These are phyloP conservation scores for Ceratobasidium papillatum DNA, from an alignment of 1,284 basidiomycete species.

Conservation along the genomic window DNA sequence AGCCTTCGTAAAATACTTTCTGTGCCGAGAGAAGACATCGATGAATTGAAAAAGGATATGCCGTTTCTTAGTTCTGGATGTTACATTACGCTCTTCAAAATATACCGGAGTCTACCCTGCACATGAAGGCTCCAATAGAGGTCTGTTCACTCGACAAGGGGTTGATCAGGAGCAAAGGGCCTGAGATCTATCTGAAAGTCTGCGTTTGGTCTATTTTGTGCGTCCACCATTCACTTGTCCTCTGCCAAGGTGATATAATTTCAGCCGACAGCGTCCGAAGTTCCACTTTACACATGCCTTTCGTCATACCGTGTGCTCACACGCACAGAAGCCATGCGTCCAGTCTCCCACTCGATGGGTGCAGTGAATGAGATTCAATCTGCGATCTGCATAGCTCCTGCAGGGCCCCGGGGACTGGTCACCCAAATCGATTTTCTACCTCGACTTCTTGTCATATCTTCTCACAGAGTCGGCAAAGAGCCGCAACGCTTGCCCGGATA, in stretches of 20 bases:
- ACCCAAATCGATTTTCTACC: constrained; percentile 16
- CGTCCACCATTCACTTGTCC: not conserved
- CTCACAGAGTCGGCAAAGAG: constrained; percentile 17
- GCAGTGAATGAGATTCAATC: constrained; percentile 29
- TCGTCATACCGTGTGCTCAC: constrained; percentile 34
- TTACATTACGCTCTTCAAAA: constrained; percentile 2
- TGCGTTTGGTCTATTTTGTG: not conserved
- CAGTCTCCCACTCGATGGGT: constrained; percentile 10
- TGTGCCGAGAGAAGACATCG: constrained; percentile 28
- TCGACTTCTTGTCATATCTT: constrained; percentile 5
- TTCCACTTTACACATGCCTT: not conserved
- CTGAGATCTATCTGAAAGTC: not conserved
- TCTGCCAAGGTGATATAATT: constrained; percentile 5
- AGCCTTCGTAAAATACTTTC: constrained; percentile 29
- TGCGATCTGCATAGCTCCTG: constrained; percentile 28
- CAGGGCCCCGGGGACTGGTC: constrained; percentile 36
- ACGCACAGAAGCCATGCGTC: constrained; percentile 16
- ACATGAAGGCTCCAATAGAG: constrained; percentile 25
- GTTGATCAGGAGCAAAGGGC: constrained; percentile 11
- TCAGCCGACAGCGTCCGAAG: not conserved
- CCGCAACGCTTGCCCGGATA: constrained; percentile 7
- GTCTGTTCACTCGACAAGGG: constrained; percentile 17
- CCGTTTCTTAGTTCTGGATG: not conserved
- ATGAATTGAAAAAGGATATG: not conserved
- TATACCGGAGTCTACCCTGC: not conserved